Evolutionary conservation across 495 filamentous ascomycete genomes (phyloP), one percentile per base, ranked within the genome.

Genomic region (Rhypophila decipiens): DNA sequence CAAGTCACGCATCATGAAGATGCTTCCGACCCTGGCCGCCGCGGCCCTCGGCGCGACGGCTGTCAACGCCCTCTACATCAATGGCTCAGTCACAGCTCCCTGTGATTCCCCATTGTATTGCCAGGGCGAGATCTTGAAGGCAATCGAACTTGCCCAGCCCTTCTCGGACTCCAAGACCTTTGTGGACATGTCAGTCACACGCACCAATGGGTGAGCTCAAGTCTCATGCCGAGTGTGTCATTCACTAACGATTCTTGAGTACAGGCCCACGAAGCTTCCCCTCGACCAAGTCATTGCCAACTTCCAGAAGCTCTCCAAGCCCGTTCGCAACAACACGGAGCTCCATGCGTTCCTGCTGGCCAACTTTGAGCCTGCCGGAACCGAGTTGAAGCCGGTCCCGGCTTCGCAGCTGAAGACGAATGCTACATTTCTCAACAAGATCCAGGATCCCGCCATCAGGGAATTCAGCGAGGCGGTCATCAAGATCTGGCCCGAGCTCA

Each of bases 131-230:
- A 56, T 76, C 29, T 58, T 76, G 15, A 65, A 67, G 40, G 65
- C 68, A 20, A 66, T 76, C 44, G 65, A 76, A 57, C 61, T 74
- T 9, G 72, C 72, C 5, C 60, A 46, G 9, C 72, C 72, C 19
- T 76, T 76, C 47, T 53, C 61, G 12, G 72, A 76, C 58, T 73
- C 70, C 39, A 76, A 76, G 61, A 74, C 70, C 20, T 76, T 73
- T 41, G 72, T 76, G 39, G 72, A 76, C 56, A 63, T 76, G 72
- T 74, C 66, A 64, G 59, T 60, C 10, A 29, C n/a, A 37, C 2
- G n/a, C n/a, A n/a, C n/a, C n/a, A n/a, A n/a, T n/a, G 37, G 21
- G 7, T 31, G 27, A 33, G 21, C 42, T 35, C 27, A 11, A 19
- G 12, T 34, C 31, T 15, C 24, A 7, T 20, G 27, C 20, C 22